Conservation (phyloP, 306 rosid species). For the Fragaria nilgerrensis region DNA sequence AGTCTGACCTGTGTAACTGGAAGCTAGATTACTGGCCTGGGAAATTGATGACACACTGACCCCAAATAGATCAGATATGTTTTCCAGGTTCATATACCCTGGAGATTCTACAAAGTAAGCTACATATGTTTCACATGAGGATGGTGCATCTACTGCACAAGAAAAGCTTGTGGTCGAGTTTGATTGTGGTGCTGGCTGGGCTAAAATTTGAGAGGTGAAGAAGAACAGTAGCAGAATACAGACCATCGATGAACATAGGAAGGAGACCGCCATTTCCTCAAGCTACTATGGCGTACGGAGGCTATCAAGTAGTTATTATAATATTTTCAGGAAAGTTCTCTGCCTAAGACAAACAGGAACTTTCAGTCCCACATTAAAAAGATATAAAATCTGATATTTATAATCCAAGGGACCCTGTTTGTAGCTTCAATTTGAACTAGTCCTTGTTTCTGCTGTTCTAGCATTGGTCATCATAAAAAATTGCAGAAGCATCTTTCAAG, state of each 20-base stretch:
- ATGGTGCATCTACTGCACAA: conserved; percentile 49
- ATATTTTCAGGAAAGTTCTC: conserved; percentile 10
- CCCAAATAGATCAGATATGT: conserved; percentile 56
- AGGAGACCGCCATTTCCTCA: conserved; percentile 47
- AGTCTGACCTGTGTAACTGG: background rate
- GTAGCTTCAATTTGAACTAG: conserved; percentile 1
- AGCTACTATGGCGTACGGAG: conserved; percentile 1
- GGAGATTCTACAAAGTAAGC: conserved; percentile 55
- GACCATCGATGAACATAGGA: conserved; percentile 22
- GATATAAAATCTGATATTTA: conserved; percentile 4
- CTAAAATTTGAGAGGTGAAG: conserved; percentile 28
- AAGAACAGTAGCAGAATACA: conserved; percentile 32
- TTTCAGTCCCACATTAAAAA: background rate
- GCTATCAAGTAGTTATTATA: conserved; percentile 7
- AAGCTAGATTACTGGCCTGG: conserved; percentile 52
- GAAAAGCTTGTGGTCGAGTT: conserved; percentile 40
- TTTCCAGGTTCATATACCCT: conserved; percentile 37
- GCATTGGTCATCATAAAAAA: background rate
- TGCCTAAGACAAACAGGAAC: background rate
- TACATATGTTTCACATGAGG: conserved; percentile 61
- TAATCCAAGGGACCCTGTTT: background rate
- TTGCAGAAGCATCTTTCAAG: background rate
- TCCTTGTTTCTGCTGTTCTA: conserved; percentile 7
- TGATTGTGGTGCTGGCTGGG: conserved; percentile 28
- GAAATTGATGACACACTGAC: conserved; percentile 51